Base-by-base conservation (phyloP, 129 eudicot genomes). In the Chrysanthemum seticuspe region DNA sequence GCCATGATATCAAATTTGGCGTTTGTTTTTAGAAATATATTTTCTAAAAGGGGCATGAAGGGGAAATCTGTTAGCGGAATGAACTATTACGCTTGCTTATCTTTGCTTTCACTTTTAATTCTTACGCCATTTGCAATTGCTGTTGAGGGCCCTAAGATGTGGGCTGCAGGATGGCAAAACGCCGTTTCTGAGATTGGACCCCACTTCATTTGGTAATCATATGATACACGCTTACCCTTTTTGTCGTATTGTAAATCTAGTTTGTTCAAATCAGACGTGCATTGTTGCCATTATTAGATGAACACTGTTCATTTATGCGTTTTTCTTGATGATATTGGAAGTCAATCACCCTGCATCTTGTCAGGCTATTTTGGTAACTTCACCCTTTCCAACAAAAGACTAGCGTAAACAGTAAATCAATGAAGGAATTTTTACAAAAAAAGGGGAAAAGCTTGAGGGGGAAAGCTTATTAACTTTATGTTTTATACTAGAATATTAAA, bases 111-210 rank as follows among this genome's bases (percentile, higher is more conserved):
- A 0, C 91, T 88, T 63, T 50, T 88, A 74, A 85, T 88, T 23
- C 95, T 88, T 19, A 83, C 91, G 9, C 95, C 95, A n/a, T 88
- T 85, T 68, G 87, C 96, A 21, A 74, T 88, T 73, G 96, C 96
- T 56, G 96, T 88, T 10, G 96, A 88, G 81, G 96, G 96, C 18
- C 96, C 95, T 16, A 83, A 88, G 63, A 67, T 88, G 65, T 88
- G 96, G 96, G 89, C 91, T 25, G 65, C 88, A 45, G 96, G 96
- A 45, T 88, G 96, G 96, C 88, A 83, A 65, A 85, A 83, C 2
- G 96, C 89, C 53, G 81, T 86, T 31, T 65, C 96, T 21, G 89
- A 81, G 48, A 86, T 86, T 49, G 91, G 96, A 69, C 89, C 89
- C 12, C 79, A 86, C 66, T 88, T 88, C 77, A 47, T 86, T 13